Evolutionary conservation across 345 rosid species (phyloP).

Genomic region (Aegle marmelos): DNA sequence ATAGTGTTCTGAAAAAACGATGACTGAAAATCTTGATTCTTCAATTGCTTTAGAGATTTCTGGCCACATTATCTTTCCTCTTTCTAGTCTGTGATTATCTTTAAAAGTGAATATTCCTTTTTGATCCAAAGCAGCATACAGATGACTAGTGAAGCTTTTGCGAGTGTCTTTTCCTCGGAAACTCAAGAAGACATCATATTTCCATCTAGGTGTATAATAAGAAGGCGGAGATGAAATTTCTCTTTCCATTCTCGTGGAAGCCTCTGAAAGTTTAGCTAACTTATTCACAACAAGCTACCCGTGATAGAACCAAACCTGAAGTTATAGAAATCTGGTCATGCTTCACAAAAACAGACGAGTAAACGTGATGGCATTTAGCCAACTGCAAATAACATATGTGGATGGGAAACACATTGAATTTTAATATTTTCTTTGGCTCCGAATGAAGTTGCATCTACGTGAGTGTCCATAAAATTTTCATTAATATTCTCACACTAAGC

Average conservation of each 20-base stretch:
- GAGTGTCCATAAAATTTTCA: not conserved
- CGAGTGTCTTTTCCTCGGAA: constrained; percentile 34
- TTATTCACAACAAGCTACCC: not conserved
- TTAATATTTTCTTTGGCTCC: not conserved
- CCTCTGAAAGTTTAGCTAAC: not conserved
- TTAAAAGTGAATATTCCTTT: constrained; percentile 13
- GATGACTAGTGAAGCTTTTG: constrained; percentile 24
- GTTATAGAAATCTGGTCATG: not conserved
- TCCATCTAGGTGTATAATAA: not conserved
- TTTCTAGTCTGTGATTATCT: constrained; percentile 21
- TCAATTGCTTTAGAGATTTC: constrained; percentile 25
- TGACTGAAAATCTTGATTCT: constrained; percentile 16
- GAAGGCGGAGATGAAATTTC: not conserved
- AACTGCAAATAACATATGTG: not conserved
- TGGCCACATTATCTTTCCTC: constrained; percentile 17
- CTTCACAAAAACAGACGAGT: not conserved
- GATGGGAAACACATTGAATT: not conserved
- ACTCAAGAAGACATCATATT: constrained; percentile 35
- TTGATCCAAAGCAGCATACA: constrained; percentile 20
- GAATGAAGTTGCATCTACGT: not conserved
- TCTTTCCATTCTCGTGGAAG: not conserved
- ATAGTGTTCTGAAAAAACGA: constrained; percentile 23
- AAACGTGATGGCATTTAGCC: not conserved
- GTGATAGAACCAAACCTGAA: not conserved
- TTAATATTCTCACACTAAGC: not conserved